Conservation (phyloP, 106 monocot genomes). For the Apostasia shenzhenica region DNA sequence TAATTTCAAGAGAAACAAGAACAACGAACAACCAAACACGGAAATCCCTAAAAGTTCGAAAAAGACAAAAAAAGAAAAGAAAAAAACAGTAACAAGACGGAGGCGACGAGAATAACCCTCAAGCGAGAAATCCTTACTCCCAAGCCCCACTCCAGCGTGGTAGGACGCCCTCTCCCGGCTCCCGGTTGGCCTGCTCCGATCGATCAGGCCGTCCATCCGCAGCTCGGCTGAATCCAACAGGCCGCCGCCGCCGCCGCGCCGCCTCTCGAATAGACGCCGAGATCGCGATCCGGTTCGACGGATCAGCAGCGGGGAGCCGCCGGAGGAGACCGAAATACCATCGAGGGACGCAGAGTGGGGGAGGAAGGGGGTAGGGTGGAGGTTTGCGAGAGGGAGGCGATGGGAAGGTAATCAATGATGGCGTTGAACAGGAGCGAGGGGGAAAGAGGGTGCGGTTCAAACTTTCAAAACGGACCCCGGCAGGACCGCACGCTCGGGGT, state of each 20-base stretch:
- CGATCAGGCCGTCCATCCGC: constrained; percentile 1
- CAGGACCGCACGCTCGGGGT: background rate
- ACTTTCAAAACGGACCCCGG: constrained; percentile 7
- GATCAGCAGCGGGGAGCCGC: background rate
- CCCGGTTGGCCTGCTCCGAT: background rate
- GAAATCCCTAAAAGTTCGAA: background rate
- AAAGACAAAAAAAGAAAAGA: background rate
- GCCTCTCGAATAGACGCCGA: background rate
- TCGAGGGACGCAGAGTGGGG: background rate
- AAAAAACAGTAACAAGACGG: background rate
- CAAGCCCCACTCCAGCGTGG: background rate
- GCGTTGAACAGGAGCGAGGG: background rate
- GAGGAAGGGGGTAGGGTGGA: background rate
- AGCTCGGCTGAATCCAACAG: background rate
- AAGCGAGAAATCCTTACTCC: background rate
- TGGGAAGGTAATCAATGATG: background rate
- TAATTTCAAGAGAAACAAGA: background rate
- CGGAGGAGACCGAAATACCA: background rate
- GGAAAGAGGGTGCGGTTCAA: background rate
- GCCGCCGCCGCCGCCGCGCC: background rate
- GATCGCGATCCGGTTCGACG: background rate
- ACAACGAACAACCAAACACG: background rate
- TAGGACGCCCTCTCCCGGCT: background rate
- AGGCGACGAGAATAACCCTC: background rate
- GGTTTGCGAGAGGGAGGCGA: background rate